phyloP scores from a whole-genome alignment of 2,329 filamentous ascomycete genomes.

The Penicillium carneum region DNA sequence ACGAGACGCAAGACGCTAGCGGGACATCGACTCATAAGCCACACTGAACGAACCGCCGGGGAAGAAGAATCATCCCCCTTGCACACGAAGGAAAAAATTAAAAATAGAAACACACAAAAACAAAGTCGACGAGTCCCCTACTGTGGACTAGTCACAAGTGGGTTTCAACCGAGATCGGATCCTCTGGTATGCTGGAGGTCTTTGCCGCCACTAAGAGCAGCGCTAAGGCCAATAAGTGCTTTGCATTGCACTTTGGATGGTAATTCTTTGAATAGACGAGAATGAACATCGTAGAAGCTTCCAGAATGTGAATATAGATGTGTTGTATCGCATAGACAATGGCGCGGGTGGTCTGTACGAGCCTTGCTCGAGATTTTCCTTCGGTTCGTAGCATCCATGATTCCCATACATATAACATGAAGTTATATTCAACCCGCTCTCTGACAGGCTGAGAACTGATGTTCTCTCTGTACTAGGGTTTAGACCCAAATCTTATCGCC shows the following conservation, averaged over 20 bases:
- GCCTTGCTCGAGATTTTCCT: background rate
- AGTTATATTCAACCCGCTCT: background rate
- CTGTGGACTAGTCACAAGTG: conserved; percentile 12
- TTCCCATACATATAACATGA: too few species aligned
- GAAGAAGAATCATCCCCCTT: background rate
- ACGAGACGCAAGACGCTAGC: conserved; percentile 1
- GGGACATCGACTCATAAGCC: background rate
- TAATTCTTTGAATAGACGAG: background rate
- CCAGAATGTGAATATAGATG: background rate
- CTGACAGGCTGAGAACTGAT: background rate
- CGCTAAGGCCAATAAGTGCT: conserved; percentile 2
- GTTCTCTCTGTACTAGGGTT: background rate
- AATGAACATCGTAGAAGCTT: background rate
- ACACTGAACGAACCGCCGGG: background rate
- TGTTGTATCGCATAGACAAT: background rate
- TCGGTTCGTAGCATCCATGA: background rate
- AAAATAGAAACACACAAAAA: conserved; percentile 13
- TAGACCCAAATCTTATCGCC: background rate
- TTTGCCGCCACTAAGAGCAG: conserved; percentile 27
- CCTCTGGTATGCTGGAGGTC: conserved; percentile 36
- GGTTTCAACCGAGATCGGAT: conserved; percentile 15
- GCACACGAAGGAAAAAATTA: background rate
- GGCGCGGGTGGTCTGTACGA: too few species aligned
- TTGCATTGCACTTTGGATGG: background rate
- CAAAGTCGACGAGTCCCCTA: conserved; percentile 2